Percentiles rank a stretch among this genome's conserved stretches.
Evolutionary conservation across 495 filamentous ascomycete genomes (phyloP).

Genomic region (Elasticomyces elasticus): DNA sequence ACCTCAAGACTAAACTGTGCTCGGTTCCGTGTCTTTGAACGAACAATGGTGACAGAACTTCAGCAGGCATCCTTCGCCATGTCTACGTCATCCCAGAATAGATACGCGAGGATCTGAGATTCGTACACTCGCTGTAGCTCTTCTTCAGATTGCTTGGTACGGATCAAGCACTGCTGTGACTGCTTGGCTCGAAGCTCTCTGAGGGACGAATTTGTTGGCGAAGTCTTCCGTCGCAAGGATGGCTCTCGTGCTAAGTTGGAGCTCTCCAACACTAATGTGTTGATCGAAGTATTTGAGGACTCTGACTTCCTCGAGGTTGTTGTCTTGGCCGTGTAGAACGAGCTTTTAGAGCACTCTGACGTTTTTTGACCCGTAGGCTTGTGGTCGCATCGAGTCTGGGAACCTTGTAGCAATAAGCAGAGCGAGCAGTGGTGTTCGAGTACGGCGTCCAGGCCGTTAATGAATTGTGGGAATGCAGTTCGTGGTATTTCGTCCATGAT

Average conservation of each 20-base stretch:
- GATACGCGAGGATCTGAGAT: conserved; percentile 25
- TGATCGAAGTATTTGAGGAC: neutral
- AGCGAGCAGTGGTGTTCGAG: neutral
- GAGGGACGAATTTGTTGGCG: conserved; percentile 24
- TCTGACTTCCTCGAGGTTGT: neutral
- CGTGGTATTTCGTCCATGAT: neutral
- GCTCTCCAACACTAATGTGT: neutral
- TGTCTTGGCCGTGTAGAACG: conserved; percentile 6
- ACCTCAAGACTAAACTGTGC: too few species aligned
- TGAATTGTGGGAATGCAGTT: neutral
- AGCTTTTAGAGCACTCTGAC: neutral
- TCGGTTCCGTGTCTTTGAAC: too few species aligned
- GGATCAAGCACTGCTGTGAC: conserved; percentile 4
- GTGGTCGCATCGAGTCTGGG: neutral
- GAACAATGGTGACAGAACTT: too few species aligned
- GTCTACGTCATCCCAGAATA: conserved; percentile 15
- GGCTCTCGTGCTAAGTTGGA: neutral
- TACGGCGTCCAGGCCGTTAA: neutral
- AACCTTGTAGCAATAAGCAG: neutral
- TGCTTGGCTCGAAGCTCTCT: conserved; percentile 27
- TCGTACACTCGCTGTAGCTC: conserved; percentile 30
- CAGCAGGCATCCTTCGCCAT: too few species aligned
- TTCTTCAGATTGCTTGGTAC: conserved; percentile 28
- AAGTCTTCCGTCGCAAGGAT: conserved; percentile 22
- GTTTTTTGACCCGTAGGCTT: neutral